Conservation (phyloP, 495 filamentous ascomycete genomes). For the Tetracladium marchalianum region DNA sequence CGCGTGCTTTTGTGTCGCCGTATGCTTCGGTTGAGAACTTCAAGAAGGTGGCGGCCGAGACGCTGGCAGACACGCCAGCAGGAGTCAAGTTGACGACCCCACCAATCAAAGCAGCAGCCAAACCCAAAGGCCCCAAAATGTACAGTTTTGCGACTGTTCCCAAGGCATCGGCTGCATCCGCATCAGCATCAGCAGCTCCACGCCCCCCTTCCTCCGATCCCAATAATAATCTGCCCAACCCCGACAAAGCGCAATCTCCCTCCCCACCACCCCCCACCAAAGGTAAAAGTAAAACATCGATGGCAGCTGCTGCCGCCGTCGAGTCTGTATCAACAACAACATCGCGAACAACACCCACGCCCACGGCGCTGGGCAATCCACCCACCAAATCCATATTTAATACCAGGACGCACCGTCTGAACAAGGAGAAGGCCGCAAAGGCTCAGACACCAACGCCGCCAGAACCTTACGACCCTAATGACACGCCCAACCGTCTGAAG, state of each 20-base stretch:
- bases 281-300: neutral
- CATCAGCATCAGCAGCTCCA: conserved; percentile 6
- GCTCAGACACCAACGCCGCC: too few species aligned
- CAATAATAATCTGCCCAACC: neutral
- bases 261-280: neutral
- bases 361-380: neutral
- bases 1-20: conserved; percentile 17
- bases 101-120: conserved; percentile 9
- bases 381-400: too few species aligned
- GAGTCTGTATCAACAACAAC: conserved; percentile 1
- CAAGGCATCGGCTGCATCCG: neutral
- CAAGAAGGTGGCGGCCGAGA: conserved; percentile 6
- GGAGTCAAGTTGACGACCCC: neutral
- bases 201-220: neutral
- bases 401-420: too few species aligned
- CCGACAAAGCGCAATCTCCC: conserved; percentile 2
- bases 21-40: conserved; percentile 12
- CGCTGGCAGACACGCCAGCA: neutral
- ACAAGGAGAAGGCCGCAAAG: too few species aligned
- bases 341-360: neutral
- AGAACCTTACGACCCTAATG: neutral
- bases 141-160: conserved; percentile 12
- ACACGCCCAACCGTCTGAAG: conserved; percentile 2
- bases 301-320: conserved; percentile 13
- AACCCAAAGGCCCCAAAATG: conserved; percentile 9